Base-by-base conservation (phyloP, 805 yeast genomes). In the Candida railenensis region DNA sequence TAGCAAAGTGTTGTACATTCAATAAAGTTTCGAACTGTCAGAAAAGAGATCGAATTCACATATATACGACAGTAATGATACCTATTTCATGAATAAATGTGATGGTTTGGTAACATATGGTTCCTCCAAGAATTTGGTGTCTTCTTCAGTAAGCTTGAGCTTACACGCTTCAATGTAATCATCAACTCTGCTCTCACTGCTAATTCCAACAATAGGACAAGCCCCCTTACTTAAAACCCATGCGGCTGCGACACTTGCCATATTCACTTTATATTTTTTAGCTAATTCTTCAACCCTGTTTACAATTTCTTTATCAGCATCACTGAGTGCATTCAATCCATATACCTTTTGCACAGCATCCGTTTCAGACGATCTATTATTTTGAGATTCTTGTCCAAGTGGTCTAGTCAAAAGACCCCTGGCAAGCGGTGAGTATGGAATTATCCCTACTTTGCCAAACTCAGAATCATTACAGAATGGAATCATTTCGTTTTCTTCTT, bases 341-440 rank as follows among this genome's bases (percentile, higher is more conserved):
- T 51, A 22, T 4, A 15, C 21, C 12, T 47, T 34, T 11, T 45
- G 25, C 5, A 51, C 47, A 20, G 5, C 41, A 22, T 53, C 60
- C 3, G 54, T 43, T 9, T 37, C 39, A 8, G 44, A 16, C 22
- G 43, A 28, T 45, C 56, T 48, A 12, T 45, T 43, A 12, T 43
- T 43, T 9, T 43, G 34, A 11, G 53, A 50, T n/a, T 45, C 47
- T 3, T 47, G 32, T 14, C 32, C 44, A 16, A 49, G 42, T 1
- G 87, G 83, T 50, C 83, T 69, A 1, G 85, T 71, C 39, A 82
- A 64, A 1, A 76, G 28, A 7, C 87, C 87, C 48, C 78, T 63
- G 4, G 82, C 83, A 47, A 71, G 61, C 32, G 87, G 86, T 9
- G 82, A 75, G 81, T 82, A 83, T 8, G 87, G 87, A 44, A 80